Evolutionary conservation across 768 basidiomycete species (phyloP).

Genomic region (Leccinum aurantiacum): DNA sequence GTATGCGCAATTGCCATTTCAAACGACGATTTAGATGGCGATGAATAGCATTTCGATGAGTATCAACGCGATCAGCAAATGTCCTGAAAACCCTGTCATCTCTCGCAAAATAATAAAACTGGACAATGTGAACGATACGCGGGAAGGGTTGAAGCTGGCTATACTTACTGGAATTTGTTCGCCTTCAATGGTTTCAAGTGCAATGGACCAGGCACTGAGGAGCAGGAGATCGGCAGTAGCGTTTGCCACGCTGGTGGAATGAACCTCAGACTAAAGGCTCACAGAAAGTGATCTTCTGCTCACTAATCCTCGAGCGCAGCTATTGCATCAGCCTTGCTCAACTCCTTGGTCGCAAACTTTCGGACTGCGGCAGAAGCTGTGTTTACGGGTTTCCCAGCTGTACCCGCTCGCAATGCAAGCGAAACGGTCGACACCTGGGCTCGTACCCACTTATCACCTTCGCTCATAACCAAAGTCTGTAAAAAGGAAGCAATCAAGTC

Average conservation of each 20-base stretch:
- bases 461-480: conserved; percentile 95
- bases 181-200: conserved; percentile 54
- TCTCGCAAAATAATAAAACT: conserved; percentile 90
- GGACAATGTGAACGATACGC: conserved; percentile 1
- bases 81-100: conserved; percentile 84
- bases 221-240: conserved; percentile 83
- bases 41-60: conserved; percentile 47
- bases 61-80: conserved; percentile 46
- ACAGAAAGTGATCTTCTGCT: conserved; percentile 30
- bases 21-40: conserved; percentile 53
- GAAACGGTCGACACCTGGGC: conserved; percentile 67
- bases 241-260: conserved; percentile 68
- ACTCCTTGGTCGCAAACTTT: conserved; percentile 83
- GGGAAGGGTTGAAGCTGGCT: not conserved
- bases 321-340: conserved; percentile 75
- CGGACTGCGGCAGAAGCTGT: conserved; percentile 75
- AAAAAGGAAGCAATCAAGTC: conserved; percentile 90
- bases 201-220: conserved; percentile 78
- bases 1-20: conserved; percentile 67
- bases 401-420: conserved; percentile 66
- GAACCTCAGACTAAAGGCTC: conserved; percentile 1
- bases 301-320: conserved; percentile 90
- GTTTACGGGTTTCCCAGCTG: conserved; percentile 70
- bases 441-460: conserved; percentile 89
- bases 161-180: conserved; percentile 70